Evolutionary conservation across 2,329 filamentous ascomycete species (phyloP).

Genomic region (Alternaria metachromatica): DNA sequence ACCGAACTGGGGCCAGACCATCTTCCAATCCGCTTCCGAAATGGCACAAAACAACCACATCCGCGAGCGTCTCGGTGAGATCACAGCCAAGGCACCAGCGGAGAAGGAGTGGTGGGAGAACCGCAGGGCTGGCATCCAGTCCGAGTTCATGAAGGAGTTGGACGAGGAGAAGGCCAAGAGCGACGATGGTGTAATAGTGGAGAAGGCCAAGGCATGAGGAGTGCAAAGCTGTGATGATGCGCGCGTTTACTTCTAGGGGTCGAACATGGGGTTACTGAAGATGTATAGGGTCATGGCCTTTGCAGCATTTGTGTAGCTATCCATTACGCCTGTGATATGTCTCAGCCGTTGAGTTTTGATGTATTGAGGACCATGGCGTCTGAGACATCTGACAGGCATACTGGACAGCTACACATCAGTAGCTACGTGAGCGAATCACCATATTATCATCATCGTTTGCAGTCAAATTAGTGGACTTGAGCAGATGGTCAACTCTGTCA

Average conservation of each 20-base stretch:
- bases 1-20: constrained; percentile 88
- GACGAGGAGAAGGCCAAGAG: constrained; percentile 61
- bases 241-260: background rate
- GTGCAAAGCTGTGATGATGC: background rate
- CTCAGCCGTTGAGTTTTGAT: background rate
- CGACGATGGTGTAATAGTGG: constrained; percentile 26
- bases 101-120: constrained; percentile 96
- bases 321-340: background rate
- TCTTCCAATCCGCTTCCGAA: constrained; percentile 98
- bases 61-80: constrained; percentile 75
- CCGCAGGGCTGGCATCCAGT: constrained; percentile 74
- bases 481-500: background rate
- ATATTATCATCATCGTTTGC: background rate
- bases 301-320: constrained; percentile 7
- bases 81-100: constrained; percentile 71
- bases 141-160: constrained; percentile 84
- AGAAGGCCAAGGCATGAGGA: constrained; percentile 7
- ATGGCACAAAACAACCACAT: constrained; percentile 85
- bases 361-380: background rate
- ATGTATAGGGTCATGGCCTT: constrained; percentile 1
- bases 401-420: constrained; percentile 3
- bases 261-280: background rate
- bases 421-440: constrained; percentile 1
- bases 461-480: background rate
- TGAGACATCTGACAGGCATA: constrained; percentile 9